Base-by-base conservation (phyloP, 768 basidiomycete genomes). In the Podaxis mareebaensis region DNA sequence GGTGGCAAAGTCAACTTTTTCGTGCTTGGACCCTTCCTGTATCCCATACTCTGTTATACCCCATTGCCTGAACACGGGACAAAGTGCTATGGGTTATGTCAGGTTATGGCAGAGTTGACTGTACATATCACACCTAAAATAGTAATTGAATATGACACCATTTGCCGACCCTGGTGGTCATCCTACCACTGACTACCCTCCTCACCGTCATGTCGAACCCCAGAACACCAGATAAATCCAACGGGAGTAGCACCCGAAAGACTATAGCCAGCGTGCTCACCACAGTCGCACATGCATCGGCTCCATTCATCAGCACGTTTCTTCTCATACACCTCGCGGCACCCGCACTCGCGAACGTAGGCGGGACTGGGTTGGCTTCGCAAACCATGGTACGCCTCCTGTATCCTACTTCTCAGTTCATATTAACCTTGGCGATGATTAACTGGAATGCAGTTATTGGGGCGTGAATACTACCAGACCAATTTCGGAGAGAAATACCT, bases 401-500 rank as follows among this genome's bases (percentile, higher is more conserved):
- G n/a, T 20, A 22, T 10, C 51, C 24, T 28, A 30, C 22, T 3
- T 20, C 12, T 51, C 48, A 24, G 60, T n/a, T 17, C 10, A 33
- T 33, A n/a, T 15, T 52, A 53, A 36, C 28, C 33, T 1, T 22
- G 13, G 10, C n/a, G 6, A 58, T 57, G 38, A 58, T 36, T 30
- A 53, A 28, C 36, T 61, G n/a, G 36, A 40, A n/a, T 30, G 48
- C 67, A 95, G 92, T 78, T 95, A 49, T 78, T 96, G 12, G 91
- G 92, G 10, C 78, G 93, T 58, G 93, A 93, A 75, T 93, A 93
- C 74, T 95, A 96, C 73, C 92, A 95, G 71, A 90, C 89, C 0
- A 61, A 76, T 0, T 80, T 88, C 57, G 84, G 84, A 22, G 92
- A 95, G 73, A 84, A 79, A 44, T 83, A 85, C 48, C 83, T 94